phyloP scores from a whole-genome alignment of 805 yeast species.

The Ogataea paraovalis region DNA sequence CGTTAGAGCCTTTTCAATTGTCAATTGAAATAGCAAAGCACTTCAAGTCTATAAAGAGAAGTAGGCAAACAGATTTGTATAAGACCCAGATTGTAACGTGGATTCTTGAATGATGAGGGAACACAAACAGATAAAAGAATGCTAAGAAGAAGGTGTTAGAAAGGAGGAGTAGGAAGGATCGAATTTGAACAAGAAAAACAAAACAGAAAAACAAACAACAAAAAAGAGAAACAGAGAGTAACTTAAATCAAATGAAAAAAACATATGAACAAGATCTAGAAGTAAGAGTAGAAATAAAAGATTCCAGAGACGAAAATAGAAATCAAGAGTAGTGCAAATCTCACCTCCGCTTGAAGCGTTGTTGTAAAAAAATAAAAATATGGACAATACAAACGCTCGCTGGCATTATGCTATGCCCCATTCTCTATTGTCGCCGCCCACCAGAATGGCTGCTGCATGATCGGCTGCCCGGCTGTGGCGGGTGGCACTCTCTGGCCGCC shows the following conservation, averaged over 20 bases:
- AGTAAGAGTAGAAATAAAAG: background rate
- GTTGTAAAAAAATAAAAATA: background rate
- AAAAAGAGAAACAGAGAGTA: background rate
- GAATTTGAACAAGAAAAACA: background rate
- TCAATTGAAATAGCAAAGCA: background rate
- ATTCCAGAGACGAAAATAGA: background rate
- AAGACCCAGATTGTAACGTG: background rate
- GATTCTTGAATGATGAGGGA: background rate
- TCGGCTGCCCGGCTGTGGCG: background rate
- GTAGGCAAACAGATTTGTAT: background rate
- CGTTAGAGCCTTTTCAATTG: background rate
- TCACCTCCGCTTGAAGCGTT: background rate
- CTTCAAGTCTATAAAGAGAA: background rate
- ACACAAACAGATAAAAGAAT: background rate
- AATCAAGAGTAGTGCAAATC: background rate
- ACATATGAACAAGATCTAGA: too few species aligned
- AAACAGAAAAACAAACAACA: background rate
- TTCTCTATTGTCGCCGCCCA: background rate
- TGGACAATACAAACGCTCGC: background rate
- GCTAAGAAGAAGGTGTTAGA: background rate
- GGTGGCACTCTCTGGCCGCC: background rate
- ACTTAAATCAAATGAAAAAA: background rate
- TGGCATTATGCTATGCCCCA: background rate
- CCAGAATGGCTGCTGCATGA: background rate
- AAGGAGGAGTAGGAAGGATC: background rate